Conservation (phyloP, 2,329 filamentous ascomycete genomes). For the Talaromyces funiculosus region DNA sequence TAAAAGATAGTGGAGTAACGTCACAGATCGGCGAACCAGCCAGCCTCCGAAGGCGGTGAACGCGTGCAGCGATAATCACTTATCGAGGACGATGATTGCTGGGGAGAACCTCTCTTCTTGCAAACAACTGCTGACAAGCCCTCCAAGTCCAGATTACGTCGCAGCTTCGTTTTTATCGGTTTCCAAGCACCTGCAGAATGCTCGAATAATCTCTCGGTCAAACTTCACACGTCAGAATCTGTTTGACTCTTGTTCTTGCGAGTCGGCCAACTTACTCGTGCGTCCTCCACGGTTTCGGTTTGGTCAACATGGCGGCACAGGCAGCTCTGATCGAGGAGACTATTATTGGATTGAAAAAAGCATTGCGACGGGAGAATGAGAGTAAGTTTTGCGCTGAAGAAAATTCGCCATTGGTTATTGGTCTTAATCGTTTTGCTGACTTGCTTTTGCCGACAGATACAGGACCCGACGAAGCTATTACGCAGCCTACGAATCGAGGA, state of each 20-base stretch:
- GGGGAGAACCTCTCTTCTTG: background rate
- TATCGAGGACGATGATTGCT: background rate
- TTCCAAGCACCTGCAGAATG: background rate
- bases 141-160: background rate
- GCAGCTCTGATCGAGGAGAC: constrained; percentile 47
- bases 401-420: constrained; percentile 12
- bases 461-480: constrained; percentile 49
- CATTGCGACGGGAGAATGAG: constrained; percentile 43
- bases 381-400: constrained; percentile 26
- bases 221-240: background rate
- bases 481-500: constrained; percentile 52
- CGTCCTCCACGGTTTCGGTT: background rate
- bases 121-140: background rate
- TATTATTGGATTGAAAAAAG: constrained; percentile 51
- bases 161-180: background rate
- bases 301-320: constrained; percentile 38
- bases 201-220: background rate
- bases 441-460: constrained; percentile 23
- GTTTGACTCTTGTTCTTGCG: background rate
- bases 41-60: constrained; percentile 15
- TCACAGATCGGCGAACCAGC: constrained; percentile 8
- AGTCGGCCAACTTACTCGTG: background rate
- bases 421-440: background rate
- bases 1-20: background rate
- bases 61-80: constrained; percentile 8